A percentile compares a stretch with the other conserved stretches of the same genome.
Conservation (phyloP, 257 asterid genomes). For the Solanum corneliomulleri region DNA sequence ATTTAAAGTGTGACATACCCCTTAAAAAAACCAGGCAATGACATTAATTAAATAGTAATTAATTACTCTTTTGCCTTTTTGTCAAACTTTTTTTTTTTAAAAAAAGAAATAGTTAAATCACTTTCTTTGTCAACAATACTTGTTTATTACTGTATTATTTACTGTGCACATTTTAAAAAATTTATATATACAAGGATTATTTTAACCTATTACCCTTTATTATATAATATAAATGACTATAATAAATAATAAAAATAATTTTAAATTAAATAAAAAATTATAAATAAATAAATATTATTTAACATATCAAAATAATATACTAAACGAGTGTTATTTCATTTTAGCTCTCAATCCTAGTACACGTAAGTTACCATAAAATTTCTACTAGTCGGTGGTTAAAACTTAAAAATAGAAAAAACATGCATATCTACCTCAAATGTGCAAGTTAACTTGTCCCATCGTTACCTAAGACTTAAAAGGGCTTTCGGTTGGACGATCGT, state of each 20-base stretch:
- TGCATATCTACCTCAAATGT: neutral
- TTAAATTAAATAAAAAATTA: too few relatives aligned
- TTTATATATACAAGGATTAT: too few relatives aligned
- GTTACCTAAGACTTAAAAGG: neutral
- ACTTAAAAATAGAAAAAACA: neutral
- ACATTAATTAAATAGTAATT: neutral
- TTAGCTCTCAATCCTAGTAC: neutral
- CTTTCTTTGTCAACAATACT: too few relatives aligned
- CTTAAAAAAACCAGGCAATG: neutral
- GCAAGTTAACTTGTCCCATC: neutral
- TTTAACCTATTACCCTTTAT: too few relatives aligned
- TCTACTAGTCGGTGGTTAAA: neutral
- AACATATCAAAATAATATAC: neutral
- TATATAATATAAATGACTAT: too few relatives aligned
- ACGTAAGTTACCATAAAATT: neutral
- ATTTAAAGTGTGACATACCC: neutral
- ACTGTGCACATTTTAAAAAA: too few relatives aligned
- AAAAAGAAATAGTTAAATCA: neutral
- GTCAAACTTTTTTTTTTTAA: accelerated
- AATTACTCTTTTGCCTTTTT: neutral
- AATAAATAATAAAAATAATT: too few relatives aligned
- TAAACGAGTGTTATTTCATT: too few relatives aligned
- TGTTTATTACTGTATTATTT: too few relatives aligned
- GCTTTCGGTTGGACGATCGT: neutral
- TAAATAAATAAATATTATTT: too few relatives aligned